Evolutionary conservation across 1,284 basidiomycete genomes (phyloP), one percentile per base, ranked within the genome.

Genomic region (Trichosporon sp.): DNA sequence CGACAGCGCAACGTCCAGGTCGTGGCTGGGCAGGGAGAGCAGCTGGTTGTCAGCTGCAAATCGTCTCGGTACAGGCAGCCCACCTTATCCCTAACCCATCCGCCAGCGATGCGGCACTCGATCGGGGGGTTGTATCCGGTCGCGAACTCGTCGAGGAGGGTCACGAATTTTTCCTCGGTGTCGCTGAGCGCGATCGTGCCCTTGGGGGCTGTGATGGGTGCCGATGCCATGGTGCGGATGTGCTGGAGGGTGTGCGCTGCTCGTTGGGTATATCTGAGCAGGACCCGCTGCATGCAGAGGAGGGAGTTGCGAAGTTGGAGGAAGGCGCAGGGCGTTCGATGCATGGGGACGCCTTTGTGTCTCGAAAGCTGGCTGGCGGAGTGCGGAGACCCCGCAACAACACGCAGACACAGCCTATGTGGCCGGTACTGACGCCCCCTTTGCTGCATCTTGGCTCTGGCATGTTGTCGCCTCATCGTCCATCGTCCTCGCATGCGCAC

Each of bases 81-180:
- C 76, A 93, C 94, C 90, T 99, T 99, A 85, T 99, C 96, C 77
- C 96, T 87, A 59, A 98, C 96, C 96, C 96, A 98, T 38, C 96
- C 96, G 43, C 96, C 96, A 8, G 94, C 95, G 69, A 96, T 92
- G 75, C 94, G 88, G 80, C 94, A 96, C 19, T 89, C 69, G 86
- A 95, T 75, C 16, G 81, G 78, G 16, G 80, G 77, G 37, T 67
- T 48, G 43, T 76, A 73, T 38, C 71, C 65, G 46, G 66, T 65
- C 7, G 82, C 76, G 75, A 81, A 84, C 56, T 78, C 75, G 72
- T 84, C 79, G 67, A 84, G 78, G 59, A 81, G 75, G 1, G 64
- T 37, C 38, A 81, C 76, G 68, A 84, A 82, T 38, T 70, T 75
- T 35, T 77, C 73, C 71, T 84, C 83, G 1, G 77, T 76, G 5